phyloP scores from a whole-genome alignment of 768 basidiomycete species.

The Tylopilus vinaceipallidus region DNA sequence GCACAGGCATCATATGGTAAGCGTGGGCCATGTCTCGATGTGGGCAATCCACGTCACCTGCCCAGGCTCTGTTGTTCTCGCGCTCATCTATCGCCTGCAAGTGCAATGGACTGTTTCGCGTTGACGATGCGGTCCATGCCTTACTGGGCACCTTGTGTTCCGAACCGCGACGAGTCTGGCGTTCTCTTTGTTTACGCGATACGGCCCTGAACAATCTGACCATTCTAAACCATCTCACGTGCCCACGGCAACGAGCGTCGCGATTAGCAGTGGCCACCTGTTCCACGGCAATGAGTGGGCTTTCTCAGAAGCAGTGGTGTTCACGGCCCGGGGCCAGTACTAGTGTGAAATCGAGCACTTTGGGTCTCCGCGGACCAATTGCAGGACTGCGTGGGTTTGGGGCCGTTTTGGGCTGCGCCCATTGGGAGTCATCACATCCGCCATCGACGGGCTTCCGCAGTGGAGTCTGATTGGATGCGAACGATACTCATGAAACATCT shows the following conservation, averaged over 20 bases:
- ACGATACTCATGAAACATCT: conserved; percentile 22
- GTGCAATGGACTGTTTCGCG: conserved; percentile 1
- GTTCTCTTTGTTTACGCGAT: conserved; percentile 10
- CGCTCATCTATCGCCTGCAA: conserved; percentile 6
- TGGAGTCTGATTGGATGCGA: conserved; percentile 11
- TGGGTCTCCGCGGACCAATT: conserved; percentile 26
- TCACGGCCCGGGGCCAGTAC: conserved; percentile 5
- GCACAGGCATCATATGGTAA: conserved; percentile 3
- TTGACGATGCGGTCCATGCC: not conserved
- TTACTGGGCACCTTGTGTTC: not conserved
- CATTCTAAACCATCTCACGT: not conserved
- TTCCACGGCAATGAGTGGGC: conserved; percentile 8
- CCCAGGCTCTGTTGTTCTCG: conserved; percentile 2
- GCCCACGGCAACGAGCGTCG: not conserved
- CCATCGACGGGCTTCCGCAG: conserved; percentile 25
- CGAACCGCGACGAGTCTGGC: not conserved
- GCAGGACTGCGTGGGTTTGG: conserved; percentile 15
- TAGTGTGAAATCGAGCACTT: conserved; percentile 4
- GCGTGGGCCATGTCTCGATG: not conserved
- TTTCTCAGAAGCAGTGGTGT: not conserved
- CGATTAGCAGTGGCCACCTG: conserved; percentile 1
- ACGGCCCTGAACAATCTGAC: conserved; percentile 4
- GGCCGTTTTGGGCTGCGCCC: conserved; percentile 11
- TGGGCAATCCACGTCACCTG: conserved; percentile 1
- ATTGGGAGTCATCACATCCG: conserved; percentile 18